Percentiles rank a stretch among this genome's conserved stretches.
phyloP scores from a whole-genome alignment of 2,329 filamentous ascomycete species.

The Achaetomium macrosporum region DNA sequence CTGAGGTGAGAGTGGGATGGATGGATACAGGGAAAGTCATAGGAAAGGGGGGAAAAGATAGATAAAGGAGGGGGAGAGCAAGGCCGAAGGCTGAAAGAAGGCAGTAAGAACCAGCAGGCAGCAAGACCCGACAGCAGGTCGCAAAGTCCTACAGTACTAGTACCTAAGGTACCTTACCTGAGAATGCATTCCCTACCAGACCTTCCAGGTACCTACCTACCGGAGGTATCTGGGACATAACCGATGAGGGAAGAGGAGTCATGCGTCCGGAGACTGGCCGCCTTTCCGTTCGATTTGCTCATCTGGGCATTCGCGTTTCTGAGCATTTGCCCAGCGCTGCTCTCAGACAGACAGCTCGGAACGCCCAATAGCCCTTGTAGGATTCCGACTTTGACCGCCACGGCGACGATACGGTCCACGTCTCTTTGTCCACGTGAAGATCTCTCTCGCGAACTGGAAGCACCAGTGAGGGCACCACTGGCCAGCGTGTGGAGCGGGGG shows the following conservation, averaged over 20 bases:
- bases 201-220: not conserved
- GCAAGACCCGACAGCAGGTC: not conserved
- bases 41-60: not conserved
- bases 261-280: not conserved
- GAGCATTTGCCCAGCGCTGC: not conserved
- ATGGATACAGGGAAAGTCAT: not conserved
- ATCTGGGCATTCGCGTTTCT: not conserved
- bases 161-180: not conserved
- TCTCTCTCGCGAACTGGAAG: not conserved
- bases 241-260: slow-evolving; percentile 1
- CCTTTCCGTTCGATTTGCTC: slow-evolving; percentile 3
- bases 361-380: not conserved
- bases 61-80: not conserved
- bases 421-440: slow-evolving; percentile 7
- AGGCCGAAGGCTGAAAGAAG: not conserved
- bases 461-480: not conserved
- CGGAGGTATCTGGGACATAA: not conserved
- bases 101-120: slow-evolving; percentile 5
- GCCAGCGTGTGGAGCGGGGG: not conserved
- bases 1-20: not conserved
- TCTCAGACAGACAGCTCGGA: not conserved
- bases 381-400: not conserved
- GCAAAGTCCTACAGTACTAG: not conserved
- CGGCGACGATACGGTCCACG: not conserved
- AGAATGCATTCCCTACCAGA: too few relatives aligned